Percentiles rank a stretch among this genome's conserved stretches.
Evolutionary conservation across 192 early-diverging fungal species (phyloP).

Genomic region (Coemansia sp.): DNA sequence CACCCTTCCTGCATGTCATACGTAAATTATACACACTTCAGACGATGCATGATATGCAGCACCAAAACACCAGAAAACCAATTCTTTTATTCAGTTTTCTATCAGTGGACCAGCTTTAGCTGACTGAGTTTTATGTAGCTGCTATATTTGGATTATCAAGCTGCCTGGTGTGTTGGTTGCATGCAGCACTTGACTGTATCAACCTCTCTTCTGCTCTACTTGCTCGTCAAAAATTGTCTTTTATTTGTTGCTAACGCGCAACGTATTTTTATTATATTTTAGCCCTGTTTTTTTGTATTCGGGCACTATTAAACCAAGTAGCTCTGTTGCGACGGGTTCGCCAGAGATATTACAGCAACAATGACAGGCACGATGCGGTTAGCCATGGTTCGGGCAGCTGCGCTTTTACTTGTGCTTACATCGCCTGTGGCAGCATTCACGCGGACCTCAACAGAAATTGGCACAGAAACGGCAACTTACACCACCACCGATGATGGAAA

Average conservation of each 20-base stretch:
- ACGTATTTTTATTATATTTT: background rate
- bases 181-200: background rate
- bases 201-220: background rate
- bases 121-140: background rate
- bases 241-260: background rate
- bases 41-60: conserved; percentile 9
- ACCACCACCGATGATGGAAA: conserved; percentile 12
- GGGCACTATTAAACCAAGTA: background rate
- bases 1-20: background rate
- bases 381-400: conserved; percentile 3
- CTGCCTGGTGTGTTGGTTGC: background rate
- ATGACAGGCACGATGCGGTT: background rate
- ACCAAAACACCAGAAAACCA: conserved; percentile 8
- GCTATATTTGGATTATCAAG: background rate
- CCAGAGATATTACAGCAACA: background rate
- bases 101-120: background rate
- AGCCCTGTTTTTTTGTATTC: background rate
- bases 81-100: background rate
- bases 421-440: conserved; percentile 20
- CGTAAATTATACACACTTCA: background rate
- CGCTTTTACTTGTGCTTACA: conserved; percentile 3
- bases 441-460: conserved; percentile 15
- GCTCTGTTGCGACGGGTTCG: background rate
- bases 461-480: conserved; percentile 13
- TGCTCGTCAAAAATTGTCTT: background rate